Conservation (phyloP, 2,329 filamentous ascomycete species). For the Xylaria hypoxylon region DNA sequence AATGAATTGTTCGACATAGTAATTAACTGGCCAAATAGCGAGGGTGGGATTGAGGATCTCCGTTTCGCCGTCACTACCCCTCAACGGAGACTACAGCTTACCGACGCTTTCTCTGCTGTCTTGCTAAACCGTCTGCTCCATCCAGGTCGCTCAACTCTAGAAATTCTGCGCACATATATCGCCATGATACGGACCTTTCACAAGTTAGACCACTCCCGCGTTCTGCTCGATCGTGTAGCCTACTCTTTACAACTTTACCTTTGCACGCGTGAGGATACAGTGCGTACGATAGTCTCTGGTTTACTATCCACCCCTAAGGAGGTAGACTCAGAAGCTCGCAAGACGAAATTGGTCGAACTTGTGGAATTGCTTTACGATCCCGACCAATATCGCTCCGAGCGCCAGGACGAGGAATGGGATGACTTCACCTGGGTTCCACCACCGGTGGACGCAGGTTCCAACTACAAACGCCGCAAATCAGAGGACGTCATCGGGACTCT, state of each 20-base stretch:
- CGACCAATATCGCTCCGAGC: constrained; percentile 63
- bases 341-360: constrained; percentile 72
- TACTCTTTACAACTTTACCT: constrained; percentile 80
- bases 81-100: constrained; percentile 75
- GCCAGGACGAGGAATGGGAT: constrained; percentile 77
- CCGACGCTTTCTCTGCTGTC: constrained; percentile 74
- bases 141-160: constrained; percentile 78
- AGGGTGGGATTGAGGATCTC: constrained; percentile 79
- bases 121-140: constrained; percentile 77
- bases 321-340: constrained; percentile 54
- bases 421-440: constrained; percentile 95
- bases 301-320: constrained; percentile 72
- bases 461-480: constrained; percentile 89
- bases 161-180: constrained; percentile 82
- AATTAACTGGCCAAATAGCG: constrained; percentile 77
- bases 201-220: constrained; percentile 79
- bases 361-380: constrained; percentile 74
- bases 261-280: constrained; percentile 80
- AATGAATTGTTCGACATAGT: constrained; percentile 83
- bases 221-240: constrained; percentile 79
- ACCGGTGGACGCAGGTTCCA: constrained; percentile 90
- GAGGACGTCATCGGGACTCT: constrained; percentile 93
- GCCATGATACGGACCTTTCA: constrained; percentile 83
- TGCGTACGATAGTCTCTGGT: constrained; percentile 80
- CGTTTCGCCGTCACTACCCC: constrained; percentile 76